phyloP scores from a whole-genome alignment of 495 filamentous ascomycete species.

The Penicillium egyptiacum region DNA sequence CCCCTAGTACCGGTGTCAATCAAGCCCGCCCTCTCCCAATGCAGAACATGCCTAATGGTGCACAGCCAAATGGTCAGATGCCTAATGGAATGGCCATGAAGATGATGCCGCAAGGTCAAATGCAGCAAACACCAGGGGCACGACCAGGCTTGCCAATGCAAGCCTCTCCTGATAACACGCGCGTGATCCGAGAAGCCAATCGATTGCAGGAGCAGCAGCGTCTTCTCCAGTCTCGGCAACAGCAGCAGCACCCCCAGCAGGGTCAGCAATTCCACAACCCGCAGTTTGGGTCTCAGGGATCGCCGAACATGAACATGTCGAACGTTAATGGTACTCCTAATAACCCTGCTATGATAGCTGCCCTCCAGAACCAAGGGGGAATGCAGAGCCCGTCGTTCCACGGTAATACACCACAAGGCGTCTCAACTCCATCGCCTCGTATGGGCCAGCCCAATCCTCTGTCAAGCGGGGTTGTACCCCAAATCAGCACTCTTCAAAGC shows the following conservation, averaged over 20 bases:
- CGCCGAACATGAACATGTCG: constrained; percentile 43
- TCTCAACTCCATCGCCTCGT: constrained; percentile 53
- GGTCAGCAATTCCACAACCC: constrained; percentile 44
- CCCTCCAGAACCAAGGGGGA: constrained; percentile 49
- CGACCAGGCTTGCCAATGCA: constrained; percentile 59
- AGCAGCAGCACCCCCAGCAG: constrained; percentile 49
- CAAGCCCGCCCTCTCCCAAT: constrained; percentile 42
- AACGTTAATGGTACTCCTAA: constrained; percentile 56
- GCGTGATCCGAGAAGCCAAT: constrained; percentile 59
- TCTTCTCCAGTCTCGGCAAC: constrained; percentile 63
- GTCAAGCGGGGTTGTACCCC: constrained; percentile 54
- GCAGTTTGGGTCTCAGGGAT: constrained; percentile 45
- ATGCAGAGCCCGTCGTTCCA: constrained; percentile 54
- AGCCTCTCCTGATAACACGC: constrained; percentile 52
- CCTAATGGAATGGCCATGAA: constrained; percentile 60
- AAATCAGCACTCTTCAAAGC: constrained; percentile 52
- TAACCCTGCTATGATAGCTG: constrained; percentile 52
- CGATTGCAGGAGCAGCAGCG: constrained; percentile 65
- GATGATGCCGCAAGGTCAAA: constrained; percentile 68
- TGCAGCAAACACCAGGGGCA: constrained; percentile 60
- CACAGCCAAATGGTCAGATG: constrained; percentile 49
- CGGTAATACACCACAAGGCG: constrained; percentile 41
- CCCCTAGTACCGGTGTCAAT: constrained; percentile 36
- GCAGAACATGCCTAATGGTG: constrained; percentile 41
- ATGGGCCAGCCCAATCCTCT: constrained; percentile 53